Conservation (phyloP, 768 basidiomycete species). For the Serpula lacrymans region DNA sequence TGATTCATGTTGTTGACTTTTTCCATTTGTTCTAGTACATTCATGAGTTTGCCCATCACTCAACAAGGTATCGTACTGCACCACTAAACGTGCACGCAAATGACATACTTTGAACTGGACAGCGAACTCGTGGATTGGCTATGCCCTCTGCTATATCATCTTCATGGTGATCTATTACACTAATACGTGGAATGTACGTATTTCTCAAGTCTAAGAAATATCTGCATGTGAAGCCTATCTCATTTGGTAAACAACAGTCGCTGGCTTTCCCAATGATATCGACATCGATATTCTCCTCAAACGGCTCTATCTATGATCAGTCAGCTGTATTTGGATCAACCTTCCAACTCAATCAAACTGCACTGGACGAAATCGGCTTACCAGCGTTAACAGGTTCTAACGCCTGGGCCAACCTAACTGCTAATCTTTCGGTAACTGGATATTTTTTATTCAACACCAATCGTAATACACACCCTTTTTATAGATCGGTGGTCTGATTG, state of each 20-base stretch:
- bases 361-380: constrained; percentile 46
- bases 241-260: constrained; percentile 41
- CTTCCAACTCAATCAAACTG: constrained; percentile 52
- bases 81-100: not conserved
- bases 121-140: constrained; percentile 60
- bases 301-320: constrained; percentile 56
- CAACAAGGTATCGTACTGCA: constrained; percentile 50
- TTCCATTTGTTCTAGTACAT: constrained; percentile 15
- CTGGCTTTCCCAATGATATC: constrained; percentile 57
- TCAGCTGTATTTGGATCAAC: constrained; percentile 48
- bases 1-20: no score
- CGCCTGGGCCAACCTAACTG: constrained; percentile 46
- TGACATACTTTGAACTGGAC: constrained; percentile 1
- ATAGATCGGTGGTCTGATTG: constrained; percentile 58
- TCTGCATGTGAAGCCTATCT: no score
- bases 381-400: constrained; percentile 51
- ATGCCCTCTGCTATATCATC: constrained; percentile 46
- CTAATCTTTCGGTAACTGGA: constrained; percentile 42
- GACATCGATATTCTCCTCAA: constrained; percentile 50
- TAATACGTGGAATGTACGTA: constrained; percentile 56
- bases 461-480: no score
- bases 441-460: no score
- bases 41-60: constrained; percentile 49
- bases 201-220: no score
- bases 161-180: constrained; percentile 59